These are phyloP conservation scores for Phaeosphaeriaceae sp. DNA, from an alignment of 2,329 filamentous ascomycete species.

Conservation along the genomic window DNA sequence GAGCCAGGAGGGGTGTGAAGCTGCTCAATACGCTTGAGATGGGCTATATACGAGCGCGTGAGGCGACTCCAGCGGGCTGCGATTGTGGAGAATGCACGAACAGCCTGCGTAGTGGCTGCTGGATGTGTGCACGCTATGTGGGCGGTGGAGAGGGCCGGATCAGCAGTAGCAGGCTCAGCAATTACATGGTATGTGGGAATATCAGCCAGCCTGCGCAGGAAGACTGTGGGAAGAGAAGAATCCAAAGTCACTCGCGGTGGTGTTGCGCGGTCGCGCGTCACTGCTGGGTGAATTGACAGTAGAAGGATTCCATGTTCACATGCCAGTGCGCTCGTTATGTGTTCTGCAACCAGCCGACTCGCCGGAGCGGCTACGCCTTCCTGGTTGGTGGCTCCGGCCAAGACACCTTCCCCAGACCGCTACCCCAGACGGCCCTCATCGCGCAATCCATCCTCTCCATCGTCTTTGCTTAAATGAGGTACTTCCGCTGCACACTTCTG, in stretches of 20 bases:
- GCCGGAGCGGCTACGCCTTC: conserved; percentile 2
- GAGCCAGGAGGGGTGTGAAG: neutral
- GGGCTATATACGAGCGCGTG: neutral
- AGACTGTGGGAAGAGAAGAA: neutral
- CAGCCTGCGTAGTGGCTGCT: neutral
- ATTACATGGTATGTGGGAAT: neutral
- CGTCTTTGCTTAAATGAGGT: neutral
- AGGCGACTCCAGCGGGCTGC: neutral
- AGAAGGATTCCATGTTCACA: conserved; percentile 6
- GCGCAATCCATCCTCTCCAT: neutral
- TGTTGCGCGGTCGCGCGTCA: neutral
- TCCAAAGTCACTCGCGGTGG: neutral
- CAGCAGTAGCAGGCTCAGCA: neutral
- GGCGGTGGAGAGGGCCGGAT: neutral
- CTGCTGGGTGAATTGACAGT: neutral
- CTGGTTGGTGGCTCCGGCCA: neutral
- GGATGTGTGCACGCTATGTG: neutral
- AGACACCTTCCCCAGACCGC: conserved; percentile 2
- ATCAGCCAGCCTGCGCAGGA: neutral
- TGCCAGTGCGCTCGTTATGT: conserved; percentile 1
- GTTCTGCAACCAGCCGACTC: conserved; percentile 3
- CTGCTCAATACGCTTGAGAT: neutral
- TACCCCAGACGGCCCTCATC: neutral
- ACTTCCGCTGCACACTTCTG: neutral
- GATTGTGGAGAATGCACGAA: too few species aligned